Evolutionary conservation across 2,329 filamentous ascomycete genomes (phyloP), one percentile per base, ranked within the genome.

Genomic region (Cryphonectria parasitica): DNA sequence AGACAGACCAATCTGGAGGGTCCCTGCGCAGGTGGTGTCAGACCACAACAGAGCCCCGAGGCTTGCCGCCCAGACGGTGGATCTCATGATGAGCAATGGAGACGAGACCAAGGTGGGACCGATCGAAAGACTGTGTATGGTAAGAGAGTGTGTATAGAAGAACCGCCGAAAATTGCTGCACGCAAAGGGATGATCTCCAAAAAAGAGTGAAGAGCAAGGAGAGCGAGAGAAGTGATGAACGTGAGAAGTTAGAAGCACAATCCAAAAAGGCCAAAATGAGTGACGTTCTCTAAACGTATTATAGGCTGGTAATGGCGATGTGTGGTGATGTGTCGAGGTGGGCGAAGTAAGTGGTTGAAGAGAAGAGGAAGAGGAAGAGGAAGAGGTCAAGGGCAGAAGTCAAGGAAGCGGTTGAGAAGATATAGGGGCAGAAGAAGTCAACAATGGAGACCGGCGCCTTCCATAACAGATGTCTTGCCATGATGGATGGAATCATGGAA

Each of bases 261-360:
- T 73, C 63, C 73, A 73, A 74, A 71, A 73, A 72, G 61, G 63
- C 66, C 52, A 66, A 67, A 73, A 69, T 61, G 69, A 70, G 70
- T 67, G 71, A 70, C 71, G 71, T 71, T 69, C 71, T 71, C 71
- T 74, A 74, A 74, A 73, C 72, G 72, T 68, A 64, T 72, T 68
- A 67, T 73, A 70, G 69, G 69, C 64, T 62, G 68, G 64, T 56
- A 64, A 63, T 70, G 71, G 66, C 66, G 67, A 69, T 66, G 63
- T 56, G 63, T 67, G 64, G 49, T 71, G 68, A 64, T 70, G 62
- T 56, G 70, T 41, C 54, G 66, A 68, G 68, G 61, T 71, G 61
- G 39, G 56, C 52, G 41, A 43, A 52, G 34, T 64, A 34, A 13
- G 28, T 58, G 36, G 39, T 66, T 68, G 66, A 68, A 43, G 43